Evolutionary conservation across 1,139 yeast genomes (phyloP).

Genomic region (Suhomyces coccinellae): DNA sequence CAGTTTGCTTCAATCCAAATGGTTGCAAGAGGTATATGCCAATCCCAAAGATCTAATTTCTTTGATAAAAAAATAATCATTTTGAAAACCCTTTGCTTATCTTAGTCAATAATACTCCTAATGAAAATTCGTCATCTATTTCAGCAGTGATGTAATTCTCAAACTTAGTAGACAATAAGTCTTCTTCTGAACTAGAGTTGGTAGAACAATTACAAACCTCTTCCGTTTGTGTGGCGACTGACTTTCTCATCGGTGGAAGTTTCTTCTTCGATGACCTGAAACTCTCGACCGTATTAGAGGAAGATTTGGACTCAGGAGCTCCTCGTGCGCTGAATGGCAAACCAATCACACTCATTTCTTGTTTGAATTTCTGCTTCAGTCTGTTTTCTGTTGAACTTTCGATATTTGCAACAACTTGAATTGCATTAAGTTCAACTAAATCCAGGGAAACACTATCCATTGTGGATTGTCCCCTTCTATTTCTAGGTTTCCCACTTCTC

Average conservation of each 20-base stretch:
- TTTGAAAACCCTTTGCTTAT: not conserved
- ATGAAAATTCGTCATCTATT: not conserved
- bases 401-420: not conserved
- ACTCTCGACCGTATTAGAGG: not conserved
- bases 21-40: slow-evolving; percentile 49
- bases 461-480: not conserved
- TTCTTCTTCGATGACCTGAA: not conserved
- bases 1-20: slow-evolving; percentile 33
- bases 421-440: not conserved
- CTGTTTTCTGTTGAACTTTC: not conserved
- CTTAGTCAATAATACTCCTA: not conserved
- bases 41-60: slow-evolving; percentile 38
- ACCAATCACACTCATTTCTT: too few relatives aligned
- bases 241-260: not conserved
- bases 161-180: not conserved
- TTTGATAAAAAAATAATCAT: slow-evolving; percentile 11
- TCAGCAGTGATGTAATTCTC: not conserved
- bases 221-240: not conserved
- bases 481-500: not conserved
- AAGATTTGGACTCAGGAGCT: not conserved
- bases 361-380: not conserved
- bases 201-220: not conserved
- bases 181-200: not conserved
- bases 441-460: not conserved
- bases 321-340: too few relatives aligned